A percentile compares a stretch with the other conserved stretches of the same genome.
phyloP scores from a whole-genome alignment of 2,329 filamentous ascomycete genomes.

The Penicillium sp. region DNA sequence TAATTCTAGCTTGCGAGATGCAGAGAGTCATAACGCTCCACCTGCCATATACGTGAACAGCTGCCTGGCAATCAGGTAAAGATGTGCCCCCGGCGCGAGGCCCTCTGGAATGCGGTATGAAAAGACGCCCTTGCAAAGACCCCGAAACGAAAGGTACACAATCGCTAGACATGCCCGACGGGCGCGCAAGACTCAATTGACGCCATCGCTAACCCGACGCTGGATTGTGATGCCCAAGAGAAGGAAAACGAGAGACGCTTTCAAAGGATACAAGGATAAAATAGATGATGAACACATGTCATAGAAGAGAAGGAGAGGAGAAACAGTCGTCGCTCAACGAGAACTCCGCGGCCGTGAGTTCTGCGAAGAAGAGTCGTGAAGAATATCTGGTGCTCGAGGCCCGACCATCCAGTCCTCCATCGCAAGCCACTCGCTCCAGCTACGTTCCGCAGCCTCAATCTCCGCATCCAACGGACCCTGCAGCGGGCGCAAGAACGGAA shows the following conservation, averaged over 20 bases:
- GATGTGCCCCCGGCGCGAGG: not conserved
- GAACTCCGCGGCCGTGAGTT: slow-evolving; percentile 36
- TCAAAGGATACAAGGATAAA: not conserved
- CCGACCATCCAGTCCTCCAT: slow-evolving; percentile 99
- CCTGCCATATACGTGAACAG: not conserved
- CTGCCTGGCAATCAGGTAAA: not conserved
- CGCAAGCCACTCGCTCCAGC: slow-evolving; percentile 92
- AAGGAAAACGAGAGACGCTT: slow-evolving; percentile 1
- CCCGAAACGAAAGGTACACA: slow-evolving; percentile 8
- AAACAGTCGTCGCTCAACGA: slow-evolving; percentile 22
- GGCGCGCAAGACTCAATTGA: slow-evolving; percentile 14
- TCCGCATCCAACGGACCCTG: slow-evolving; percentile 75
- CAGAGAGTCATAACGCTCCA: too few species aligned
- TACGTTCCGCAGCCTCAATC: slow-evolving; percentile 77
- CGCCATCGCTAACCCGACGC: slow-evolving; percentile 16
- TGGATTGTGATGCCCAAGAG: slow-evolving; percentile 5
- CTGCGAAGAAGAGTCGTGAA: slow-evolving; percentile 42
- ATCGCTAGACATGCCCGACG: slow-evolving; percentile 22
- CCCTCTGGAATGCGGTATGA: slow-evolving; percentile 15
- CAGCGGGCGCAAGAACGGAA: slow-evolving; percentile 86
- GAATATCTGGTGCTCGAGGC: slow-evolving; percentile 64
- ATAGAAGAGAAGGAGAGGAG: not conserved
- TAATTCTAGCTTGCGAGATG: slow-evolving; percentile 7
- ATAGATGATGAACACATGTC: not conserved
- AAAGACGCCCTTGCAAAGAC: slow-evolving; percentile 10